phyloP scores from a whole-genome alignment of 2,329 filamentous ascomycete genomes.

The Thelonectria blattea region DNA sequence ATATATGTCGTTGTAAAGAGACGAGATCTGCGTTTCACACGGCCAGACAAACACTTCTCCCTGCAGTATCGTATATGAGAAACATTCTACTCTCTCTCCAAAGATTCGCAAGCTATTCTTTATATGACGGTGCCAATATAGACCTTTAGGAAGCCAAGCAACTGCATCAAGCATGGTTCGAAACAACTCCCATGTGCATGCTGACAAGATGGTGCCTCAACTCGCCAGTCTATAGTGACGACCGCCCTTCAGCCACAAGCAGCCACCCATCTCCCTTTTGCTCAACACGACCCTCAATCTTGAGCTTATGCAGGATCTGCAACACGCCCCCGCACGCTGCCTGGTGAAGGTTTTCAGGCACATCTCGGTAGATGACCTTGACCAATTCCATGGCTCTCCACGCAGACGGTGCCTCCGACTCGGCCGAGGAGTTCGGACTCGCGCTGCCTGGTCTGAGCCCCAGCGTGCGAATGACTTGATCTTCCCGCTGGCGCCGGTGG shows the following conservation, averaged over 20 bases:
- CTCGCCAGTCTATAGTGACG: constrained; percentile 29
- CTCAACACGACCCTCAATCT: constrained; percentile 71
- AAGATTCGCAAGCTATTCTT: too few relatives aligned
- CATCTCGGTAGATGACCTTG: constrained; percentile 82
- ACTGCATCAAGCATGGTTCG: neutral
- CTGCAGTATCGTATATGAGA: too few relatives aligned
- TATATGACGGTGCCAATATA: neutral
- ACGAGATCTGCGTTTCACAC: too few relatives aligned
- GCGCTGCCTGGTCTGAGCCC: constrained; percentile 38
- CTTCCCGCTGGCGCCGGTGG: constrained; percentile 80
- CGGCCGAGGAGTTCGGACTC: constrained; percentile 38
- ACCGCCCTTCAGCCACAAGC: constrained; percentile 31
- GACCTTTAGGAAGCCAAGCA: neutral
- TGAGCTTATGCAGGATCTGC: constrained; percentile 81
- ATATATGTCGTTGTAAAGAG: too few relatives aligned
- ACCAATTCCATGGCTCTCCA: constrained; percentile 84
- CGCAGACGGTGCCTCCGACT: constrained; percentile 32
- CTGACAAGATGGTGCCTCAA: neutral
- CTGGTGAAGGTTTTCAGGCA: constrained; percentile 75
- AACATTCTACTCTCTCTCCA: too few relatives aligned
- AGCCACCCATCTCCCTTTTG: constrained; percentile 43
- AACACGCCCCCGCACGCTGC: constrained; percentile 78
- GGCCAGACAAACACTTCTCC: too few relatives aligned
- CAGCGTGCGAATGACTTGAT: constrained; percentile 74
- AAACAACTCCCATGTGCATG: neutral